Evolutionary conservation across 768 basidiomycete genomes (phyloP).

Genomic region (Serendipita sp.): DNA sequence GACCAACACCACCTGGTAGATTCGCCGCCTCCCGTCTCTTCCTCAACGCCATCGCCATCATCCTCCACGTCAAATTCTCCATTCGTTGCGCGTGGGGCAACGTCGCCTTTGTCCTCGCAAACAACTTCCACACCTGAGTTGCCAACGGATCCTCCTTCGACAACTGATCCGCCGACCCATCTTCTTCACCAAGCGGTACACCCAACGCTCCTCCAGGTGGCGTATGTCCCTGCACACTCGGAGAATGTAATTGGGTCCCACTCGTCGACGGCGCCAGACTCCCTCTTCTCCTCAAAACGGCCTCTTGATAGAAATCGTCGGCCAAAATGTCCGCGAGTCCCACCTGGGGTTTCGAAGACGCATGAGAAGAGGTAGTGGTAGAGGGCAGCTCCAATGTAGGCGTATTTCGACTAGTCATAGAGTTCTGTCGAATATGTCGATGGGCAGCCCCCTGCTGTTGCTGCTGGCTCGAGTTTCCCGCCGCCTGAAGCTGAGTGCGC

Average conservation of each 20-base stretch:
- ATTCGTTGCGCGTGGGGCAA: conserved; percentile 86
- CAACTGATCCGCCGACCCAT: conserved; percentile 41
- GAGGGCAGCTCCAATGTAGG: not conserved
- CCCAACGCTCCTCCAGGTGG: not conserved
- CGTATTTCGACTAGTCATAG: not conserved
- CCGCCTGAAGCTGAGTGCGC: not conserved
- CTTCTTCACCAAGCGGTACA: conserved; percentile 21
- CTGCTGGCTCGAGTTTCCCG: not conserved
- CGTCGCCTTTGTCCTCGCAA: conserved; percentile 73
- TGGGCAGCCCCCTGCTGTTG: not conserved
- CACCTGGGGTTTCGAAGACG: not conserved
- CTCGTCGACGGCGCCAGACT: not conserved
- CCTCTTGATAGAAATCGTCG: not conserved
- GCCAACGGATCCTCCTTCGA: conserved; percentile 81
- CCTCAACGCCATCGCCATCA: conserved; percentile 92
- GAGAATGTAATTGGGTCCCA: not conserved
- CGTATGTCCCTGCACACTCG: not conserved
- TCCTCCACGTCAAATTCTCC: conserved; percentile 96
- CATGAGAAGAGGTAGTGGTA: no score
- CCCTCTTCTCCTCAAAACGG: not conserved
- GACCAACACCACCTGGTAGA: no score
- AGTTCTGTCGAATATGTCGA: not conserved
- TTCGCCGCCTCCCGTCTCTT: conserved; percentile 48
- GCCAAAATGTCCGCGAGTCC: not conserved
- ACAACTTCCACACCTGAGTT: conserved; percentile 96